Base-by-base conservation (phyloP, 495 filamentous ascomycete genomes). In the Pseudomonodictys pantanalensis region DNA sequence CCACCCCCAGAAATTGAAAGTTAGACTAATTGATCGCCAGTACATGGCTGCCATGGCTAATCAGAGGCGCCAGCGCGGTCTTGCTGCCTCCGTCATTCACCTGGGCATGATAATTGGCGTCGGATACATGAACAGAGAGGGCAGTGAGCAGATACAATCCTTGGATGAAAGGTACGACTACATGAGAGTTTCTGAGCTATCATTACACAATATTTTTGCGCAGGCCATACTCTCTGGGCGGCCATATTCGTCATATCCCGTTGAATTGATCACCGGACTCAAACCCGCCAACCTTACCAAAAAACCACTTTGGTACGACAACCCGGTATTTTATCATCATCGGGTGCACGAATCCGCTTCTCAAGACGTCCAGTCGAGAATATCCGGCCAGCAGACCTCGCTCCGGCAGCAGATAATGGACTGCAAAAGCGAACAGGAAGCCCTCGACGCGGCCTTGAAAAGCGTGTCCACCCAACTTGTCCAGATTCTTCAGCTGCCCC, bases 171-270 rank as follows among this genome's bases (percentile, higher is more conserved):
- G 7, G 41, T n/a, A n/a, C n/a, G 9, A 20, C 7, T 44, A 10
- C 18, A 20, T 20, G 18, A 7, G 7, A 4, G 79, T 84, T 51
- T 84, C 83, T 1, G 83, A 86, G 61, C 73, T 74, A 9, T 81
- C 85, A 47, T 71, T 84, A 52, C 79, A 82, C 32, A 77, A 83
- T 53, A 75, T 82, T 62, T 83, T 86, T 57, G 72, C 81, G 9
- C 82, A 86, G 62, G 80, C 80, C 20, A 73, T 86, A 17, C 53
- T 71, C n/a, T 70, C 74, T 1, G 72, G 76, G 7, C 62, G 63
- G 46, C 28, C 26, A 5, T 3, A 52, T 33, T 71, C 76, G 0
- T 44, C 17, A 18, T 23, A 8, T 10, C 9, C 4, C 8, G 5
- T 9, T 8, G 45, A 48, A 26, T 61, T 1, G 61, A 62, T 23